Evolutionary conservation across 208 protist genomes (phyloP).

Genomic region (Crithidia mellificae): DNA sequence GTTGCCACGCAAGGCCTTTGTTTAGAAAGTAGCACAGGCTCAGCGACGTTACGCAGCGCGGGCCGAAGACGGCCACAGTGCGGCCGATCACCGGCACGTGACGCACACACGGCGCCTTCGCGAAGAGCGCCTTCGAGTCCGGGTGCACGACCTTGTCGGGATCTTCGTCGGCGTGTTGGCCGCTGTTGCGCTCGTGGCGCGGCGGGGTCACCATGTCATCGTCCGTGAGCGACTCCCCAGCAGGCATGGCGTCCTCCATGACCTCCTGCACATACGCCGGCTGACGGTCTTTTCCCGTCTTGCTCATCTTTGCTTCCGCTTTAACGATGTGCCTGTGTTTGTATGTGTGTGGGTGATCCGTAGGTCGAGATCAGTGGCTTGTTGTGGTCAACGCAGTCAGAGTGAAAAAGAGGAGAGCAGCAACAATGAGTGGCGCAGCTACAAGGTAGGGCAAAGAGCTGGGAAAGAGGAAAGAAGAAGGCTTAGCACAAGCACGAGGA

Average conservation of each 20-base stretch:
- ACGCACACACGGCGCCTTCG: slow-evolving; percentile 33
- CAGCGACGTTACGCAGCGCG: slow-evolving; percentile 32
- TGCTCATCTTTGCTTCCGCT: slow-evolving; percentile 1
- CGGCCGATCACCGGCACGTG: slow-evolving; percentile 42
- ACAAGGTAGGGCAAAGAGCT: no score
- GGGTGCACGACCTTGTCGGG: slow-evolving; percentile 9
- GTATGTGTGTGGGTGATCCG: no score
- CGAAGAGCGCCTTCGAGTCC: slow-evolving; percentile 20
- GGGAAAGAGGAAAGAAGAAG: neutral
- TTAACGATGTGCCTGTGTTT: neutral
- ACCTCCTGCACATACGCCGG: slow-evolving; percentile 13
- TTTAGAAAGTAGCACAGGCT: slow-evolving; percentile 46
- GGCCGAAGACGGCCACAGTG: slow-evolving; percentile 42
- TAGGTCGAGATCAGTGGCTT: no score
- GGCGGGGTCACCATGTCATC: neutral
- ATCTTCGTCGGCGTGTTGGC: neutral
- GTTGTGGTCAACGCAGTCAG: no score
- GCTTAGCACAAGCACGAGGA: neutral
- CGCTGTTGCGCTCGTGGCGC: neutral
- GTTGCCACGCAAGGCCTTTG: slow-evolving; percentile 55
- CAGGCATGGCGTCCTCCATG: neutral
- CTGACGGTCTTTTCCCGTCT: neutral
- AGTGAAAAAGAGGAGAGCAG: no score
- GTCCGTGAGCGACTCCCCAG: slow-evolving; percentile 2
- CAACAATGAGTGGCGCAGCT: no score